These are phyloP conservation scores for Vigna trinervia DNA, from an alignment of 306 rosid genomes.

Conservation along the genomic window DNA sequence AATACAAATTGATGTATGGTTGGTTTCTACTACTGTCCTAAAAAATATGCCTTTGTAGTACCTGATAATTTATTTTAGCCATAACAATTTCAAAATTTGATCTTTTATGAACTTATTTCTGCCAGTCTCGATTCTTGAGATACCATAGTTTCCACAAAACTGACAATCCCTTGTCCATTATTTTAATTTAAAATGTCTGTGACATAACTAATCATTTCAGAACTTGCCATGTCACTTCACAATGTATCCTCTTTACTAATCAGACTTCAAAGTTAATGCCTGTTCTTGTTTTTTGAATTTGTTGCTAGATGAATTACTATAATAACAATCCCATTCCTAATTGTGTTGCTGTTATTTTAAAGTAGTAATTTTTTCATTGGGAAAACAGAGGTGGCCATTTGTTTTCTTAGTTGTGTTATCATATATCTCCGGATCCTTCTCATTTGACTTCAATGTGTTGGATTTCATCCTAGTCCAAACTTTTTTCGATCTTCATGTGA, in stretches of 20 bases:
- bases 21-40: conserved; percentile 30
- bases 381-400: neutral
- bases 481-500: conserved; percentile 14
- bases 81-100: conserved; percentile 6
- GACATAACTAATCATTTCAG: neutral
- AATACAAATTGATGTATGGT: neutral
- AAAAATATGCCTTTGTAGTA: conserved; percentile 5
- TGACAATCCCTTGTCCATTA: neutral
- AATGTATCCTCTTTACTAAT: neutral
- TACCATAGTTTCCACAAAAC: neutral
- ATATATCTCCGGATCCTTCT: neutral
- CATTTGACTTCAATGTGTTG: neutral
- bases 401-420: neutral
- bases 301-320: conserved; percentile 2
- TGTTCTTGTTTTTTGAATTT: neutral
- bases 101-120: neutral
- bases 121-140: conserved; percentile 1
- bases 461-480: conserved; percentile 1
- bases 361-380: neutral
- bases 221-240: neutral
- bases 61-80: conserved; percentile 19
- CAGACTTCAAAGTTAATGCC: neutral
- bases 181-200: neutral
- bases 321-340: neutral
- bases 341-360: conserved; percentile 18